Evolutionary conservation across 164 flowering plant species (phyloP).

Genomic region (Stephania yunnanensis): DNA sequence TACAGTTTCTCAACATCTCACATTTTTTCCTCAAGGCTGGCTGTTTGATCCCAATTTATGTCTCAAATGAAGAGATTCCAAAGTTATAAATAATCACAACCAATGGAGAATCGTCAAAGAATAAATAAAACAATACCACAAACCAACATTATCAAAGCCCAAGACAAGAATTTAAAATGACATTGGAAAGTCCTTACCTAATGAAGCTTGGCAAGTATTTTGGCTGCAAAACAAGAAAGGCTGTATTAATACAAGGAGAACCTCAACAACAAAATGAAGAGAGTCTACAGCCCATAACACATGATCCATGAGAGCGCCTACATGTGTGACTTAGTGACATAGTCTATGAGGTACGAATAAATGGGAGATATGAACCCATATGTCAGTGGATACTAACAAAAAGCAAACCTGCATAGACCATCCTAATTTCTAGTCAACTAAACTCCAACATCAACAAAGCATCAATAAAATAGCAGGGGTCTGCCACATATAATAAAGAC

Average conservation of each 20-base stretch:
- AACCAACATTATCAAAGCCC: not conserved
- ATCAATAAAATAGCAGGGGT: too few species aligned
- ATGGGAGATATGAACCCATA: not conserved
- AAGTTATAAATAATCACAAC: not conserved
- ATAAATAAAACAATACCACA: not conserved
- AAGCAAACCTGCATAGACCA: not conserved
- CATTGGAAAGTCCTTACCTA: constrained; percentile 45
- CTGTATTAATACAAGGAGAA: constrained; percentile 8
- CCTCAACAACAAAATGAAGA: constrained; percentile 3
- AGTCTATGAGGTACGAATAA: not conserved
- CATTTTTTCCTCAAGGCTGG: not conserved
- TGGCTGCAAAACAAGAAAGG: constrained; percentile 56
- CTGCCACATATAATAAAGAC: too few species aligned
- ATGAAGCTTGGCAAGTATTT: constrained; percentile 94
- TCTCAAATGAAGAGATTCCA: not conserved
- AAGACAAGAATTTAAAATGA: not conserved
- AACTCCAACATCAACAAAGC: not conserved
- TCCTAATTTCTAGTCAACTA: not conserved
- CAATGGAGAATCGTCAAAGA: not conserved
- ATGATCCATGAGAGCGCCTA: not conserved
- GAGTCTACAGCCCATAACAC: not conserved
- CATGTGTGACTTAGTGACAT: not conserved
- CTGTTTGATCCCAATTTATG: not conserved
- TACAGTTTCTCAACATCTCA: not conserved
- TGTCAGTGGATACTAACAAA: not conserved